A percentile compares a stretch with the other conserved stretches of the same genome.
phyloP scores from a whole-genome alignment of 2,329 filamentous ascomycete genomes.

The Westerdykella aurantiaca region DNA sequence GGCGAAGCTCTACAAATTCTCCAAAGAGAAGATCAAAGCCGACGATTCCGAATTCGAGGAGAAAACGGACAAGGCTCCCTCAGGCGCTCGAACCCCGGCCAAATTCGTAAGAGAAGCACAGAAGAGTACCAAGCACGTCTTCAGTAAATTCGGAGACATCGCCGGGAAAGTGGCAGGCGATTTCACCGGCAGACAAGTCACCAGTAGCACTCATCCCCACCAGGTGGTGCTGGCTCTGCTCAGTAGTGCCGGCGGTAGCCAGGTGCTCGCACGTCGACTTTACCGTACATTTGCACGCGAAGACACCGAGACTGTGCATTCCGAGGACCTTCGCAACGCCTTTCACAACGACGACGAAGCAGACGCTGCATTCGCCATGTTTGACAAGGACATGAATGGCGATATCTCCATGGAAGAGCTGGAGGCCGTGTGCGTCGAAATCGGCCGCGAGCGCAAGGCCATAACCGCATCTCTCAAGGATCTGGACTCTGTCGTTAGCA shows the following conservation, averaged over 20 bases:
- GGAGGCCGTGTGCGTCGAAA: slow-evolving; percentile 87
- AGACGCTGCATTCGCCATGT: slow-evolving; percentile 82
- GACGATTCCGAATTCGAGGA: slow-evolving; percentile 73
- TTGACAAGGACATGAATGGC: slow-evolving; percentile 94
- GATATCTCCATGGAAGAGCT: slow-evolving; percentile 95
- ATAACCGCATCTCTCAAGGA: slow-evolving; percentile 94
- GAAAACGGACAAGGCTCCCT: slow-evolving; percentile 41
- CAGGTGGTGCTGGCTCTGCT: slow-evolving; percentile 79
- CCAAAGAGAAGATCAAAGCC: slow-evolving; percentile 58
- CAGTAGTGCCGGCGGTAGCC: slow-evolving; percentile 64
- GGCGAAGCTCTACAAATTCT: slow-evolving; percentile 60
- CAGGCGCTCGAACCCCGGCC: slow-evolving; percentile 69
- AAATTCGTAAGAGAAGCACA: slow-evolving; percentile 62
- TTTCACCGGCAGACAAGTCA: slow-evolving; percentile 70
- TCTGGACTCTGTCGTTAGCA: slow-evolving; percentile 85
- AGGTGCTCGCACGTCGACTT: slow-evolving; percentile 78
- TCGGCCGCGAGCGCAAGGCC: slow-evolving; percentile 88
- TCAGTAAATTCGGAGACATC: slow-evolving; percentile 77
- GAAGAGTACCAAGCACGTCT: slow-evolving; percentile 66
- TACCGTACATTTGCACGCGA: slow-evolving; percentile 79
- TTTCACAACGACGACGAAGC: slow-evolving; percentile 82
- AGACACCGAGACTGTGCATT: slow-evolving; percentile 67
- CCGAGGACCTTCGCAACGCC: slow-evolving; percentile 70
- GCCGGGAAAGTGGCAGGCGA: slow-evolving; percentile 84
- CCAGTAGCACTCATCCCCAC: slow-evolving; percentile 68